Evolutionary conservation across 2,329 filamentous ascomycete species (phyloP).

Genomic region (Diaporthe citri): DNA sequence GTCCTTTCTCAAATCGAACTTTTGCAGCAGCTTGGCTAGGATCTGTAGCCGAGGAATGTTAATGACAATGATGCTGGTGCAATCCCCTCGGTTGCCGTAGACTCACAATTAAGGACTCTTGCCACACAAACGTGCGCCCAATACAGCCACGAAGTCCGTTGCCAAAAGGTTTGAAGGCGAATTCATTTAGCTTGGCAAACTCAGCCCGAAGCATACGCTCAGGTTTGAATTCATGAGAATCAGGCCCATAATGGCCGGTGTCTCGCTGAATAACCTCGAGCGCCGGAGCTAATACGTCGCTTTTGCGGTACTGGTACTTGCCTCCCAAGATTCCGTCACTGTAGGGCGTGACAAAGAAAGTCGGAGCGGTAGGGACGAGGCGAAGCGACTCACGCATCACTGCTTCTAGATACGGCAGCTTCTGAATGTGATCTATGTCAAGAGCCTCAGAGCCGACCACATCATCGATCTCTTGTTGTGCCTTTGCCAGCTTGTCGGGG

Average conservation of each 20-base stretch:
- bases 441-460: slow-evolving; percentile 61
- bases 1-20: slow-evolving; percentile 74
- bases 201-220: slow-evolving; percentile 69
- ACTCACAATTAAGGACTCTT: slow-evolving; percentile 57
- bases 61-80: neutral
- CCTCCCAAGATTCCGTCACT: slow-evolving; percentile 62
- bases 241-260: slow-evolving; percentile 66
- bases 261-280: slow-evolving; percentile 66
- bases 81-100: neutral
- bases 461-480: slow-evolving; percentile 65
- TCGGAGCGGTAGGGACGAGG: slow-evolving; percentile 62
- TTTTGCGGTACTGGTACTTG: slow-evolving; percentile 64
- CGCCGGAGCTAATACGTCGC: slow-evolving; percentile 57
- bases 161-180: slow-evolving; percentile 66
- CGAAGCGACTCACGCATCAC: slow-evolving; percentile 68
- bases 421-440: slow-evolving; percentile 59
- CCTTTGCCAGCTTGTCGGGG: slow-evolving; percentile 64
- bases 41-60: slow-evolving; percentile 44
- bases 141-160: slow-evolving; percentile 65
- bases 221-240: slow-evolving; percentile 69
- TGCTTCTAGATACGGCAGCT: slow-evolving; percentile 66
- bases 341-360: slow-evolving; percentile 53
- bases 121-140: slow-evolving; percentile 66
- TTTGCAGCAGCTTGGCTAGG: slow-evolving; percentile 72
- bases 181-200: slow-evolving; percentile 53